phyloP scores from a whole-genome alignment of 1,284 basidiomycete genomes.

The Puccinia coronata region DNA sequence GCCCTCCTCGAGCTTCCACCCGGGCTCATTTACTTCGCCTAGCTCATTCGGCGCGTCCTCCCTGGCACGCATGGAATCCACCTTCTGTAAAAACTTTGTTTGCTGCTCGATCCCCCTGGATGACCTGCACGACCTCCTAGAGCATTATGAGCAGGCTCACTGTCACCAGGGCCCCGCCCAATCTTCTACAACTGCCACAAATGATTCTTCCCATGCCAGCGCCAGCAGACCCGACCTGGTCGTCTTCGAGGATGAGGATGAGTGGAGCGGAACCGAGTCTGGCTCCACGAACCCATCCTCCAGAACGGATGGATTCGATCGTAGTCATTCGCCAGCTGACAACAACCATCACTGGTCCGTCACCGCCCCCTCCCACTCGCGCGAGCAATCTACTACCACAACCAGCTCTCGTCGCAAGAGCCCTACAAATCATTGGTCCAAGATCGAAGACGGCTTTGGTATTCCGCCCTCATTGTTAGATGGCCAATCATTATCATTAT shows the following conservation, averaged over 20 bases:
- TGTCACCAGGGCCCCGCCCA: slow-evolving; percentile 5
- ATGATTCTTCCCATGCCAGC: neutral
- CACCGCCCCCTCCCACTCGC: neutral
- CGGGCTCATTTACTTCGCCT: slow-evolving; percentile 22
- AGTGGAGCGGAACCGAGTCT: slow-evolving; percentile 35
- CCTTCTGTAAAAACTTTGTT: slow-evolving; percentile 48
- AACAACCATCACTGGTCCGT: neutral
- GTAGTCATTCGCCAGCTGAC: neutral
- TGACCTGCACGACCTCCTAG: slow-evolving; percentile 36
- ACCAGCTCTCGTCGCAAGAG: neutral
- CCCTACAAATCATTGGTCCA: neutral
- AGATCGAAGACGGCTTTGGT: slow-evolving; percentile 10
- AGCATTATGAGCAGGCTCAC: slow-evolving; percentile 43
- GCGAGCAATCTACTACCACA: neutral
- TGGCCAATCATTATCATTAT: too few species aligned
- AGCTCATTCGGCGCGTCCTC: slow-evolving; percentile 40
- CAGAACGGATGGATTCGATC: neutral
- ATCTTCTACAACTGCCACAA: neutral
- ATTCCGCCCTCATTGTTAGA: slow-evolving; percentile 28
- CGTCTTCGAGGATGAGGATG: slow-evolving; percentile 45
- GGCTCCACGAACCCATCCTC: slow-evolving; percentile 2
- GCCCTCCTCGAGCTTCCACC: slow-evolving; percentile 31
- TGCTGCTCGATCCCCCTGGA: slow-evolving; percentile 34
- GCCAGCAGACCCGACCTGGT: slow-evolving; percentile 1
- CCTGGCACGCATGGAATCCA: slow-evolving; percentile 38